A percentile compares a stretch with the other conserved stretches of the same genome.
Evolutionary conservation across 2,329 filamentous ascomycete species (phyloP).

Genomic region (Endocalyx cinctus): DNA sequence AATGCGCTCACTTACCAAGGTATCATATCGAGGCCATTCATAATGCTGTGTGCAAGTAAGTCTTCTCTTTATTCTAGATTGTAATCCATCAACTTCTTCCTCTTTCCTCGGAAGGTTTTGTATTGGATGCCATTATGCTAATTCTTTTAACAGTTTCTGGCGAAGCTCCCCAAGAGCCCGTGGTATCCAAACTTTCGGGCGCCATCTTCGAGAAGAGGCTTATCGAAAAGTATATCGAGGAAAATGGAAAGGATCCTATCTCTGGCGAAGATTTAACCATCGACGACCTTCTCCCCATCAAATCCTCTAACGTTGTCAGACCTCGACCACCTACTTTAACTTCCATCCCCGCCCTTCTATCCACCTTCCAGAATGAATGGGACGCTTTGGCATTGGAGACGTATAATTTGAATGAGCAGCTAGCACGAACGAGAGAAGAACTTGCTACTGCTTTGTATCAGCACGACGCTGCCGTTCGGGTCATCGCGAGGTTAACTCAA

Average conservation of each 20-base stretch:
- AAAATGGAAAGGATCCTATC: conserved; percentile 88
- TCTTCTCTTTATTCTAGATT: no score
- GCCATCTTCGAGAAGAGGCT: conserved; percentile 88
- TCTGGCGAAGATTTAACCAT: conserved; percentile 77
- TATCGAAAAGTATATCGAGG: conserved; percentile 89
- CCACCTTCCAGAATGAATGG: conserved; percentile 98
- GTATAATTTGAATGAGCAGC: conserved; percentile 83
- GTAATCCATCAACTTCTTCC: no score
- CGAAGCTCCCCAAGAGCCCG: conserved; percentile 90
- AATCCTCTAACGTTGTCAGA: conserved; percentile 76
- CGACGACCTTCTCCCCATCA: conserved; percentile 85
- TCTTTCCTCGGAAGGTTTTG: no score
- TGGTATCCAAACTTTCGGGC: conserved; percentile 93
- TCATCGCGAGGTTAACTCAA: conserved; percentile 84
- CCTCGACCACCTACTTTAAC: conserved; percentile 90
- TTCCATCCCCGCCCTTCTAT: conserved; percentile 90
- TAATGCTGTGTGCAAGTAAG: conserved; percentile 47
- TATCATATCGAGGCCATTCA: conserved; percentile 8
- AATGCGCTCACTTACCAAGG: conserved; percentile 7
- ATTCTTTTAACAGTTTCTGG: conserved; percentile 73
- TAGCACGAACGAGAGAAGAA: conserved; percentile 87
- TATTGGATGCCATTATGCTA: no score
- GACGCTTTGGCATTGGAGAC: conserved; percentile 88
- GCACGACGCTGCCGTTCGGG: conserved; percentile 92
- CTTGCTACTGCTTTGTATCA: conserved; percentile 92